Percentiles rank a stretch among this genome's conserved stretches.
Conservation (phyloP, 2,329 filamentous ascomycete species). For the Epichloe festucae region DNA sequence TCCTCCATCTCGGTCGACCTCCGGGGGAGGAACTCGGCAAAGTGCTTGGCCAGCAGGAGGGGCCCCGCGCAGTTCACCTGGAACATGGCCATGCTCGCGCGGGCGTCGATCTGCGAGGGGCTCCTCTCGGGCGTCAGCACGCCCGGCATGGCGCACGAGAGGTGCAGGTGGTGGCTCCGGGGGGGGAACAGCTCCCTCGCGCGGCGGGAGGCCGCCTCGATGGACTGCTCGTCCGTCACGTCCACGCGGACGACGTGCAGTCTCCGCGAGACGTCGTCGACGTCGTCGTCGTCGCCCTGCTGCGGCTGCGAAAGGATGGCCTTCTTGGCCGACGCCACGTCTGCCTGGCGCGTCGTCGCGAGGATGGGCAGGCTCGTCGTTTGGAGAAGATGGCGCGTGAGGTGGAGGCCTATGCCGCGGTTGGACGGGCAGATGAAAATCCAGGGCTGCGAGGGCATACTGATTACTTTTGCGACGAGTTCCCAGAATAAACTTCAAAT, state of each 20-base stretch:
- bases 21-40: slow-evolving; percentile 53
- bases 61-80: slow-evolving; percentile 62
- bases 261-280: slow-evolving; percentile 13
- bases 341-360: slow-evolving; percentile 26
- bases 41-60: slow-evolving; percentile 65
- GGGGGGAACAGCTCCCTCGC: slow-evolving; percentile 39
- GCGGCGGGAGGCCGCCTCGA: slow-evolving; percentile 39
- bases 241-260: slow-evolving; percentile 29
- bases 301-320: slow-evolving; percentile 16
- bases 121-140: slow-evolving; percentile 62
- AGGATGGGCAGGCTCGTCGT: slow-evolving; percentile 36
- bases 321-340: slow-evolving; percentile 22
- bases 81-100: slow-evolving; percentile 53
- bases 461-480: not conserved
- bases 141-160: slow-evolving; percentile 58
- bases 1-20: slow-evolving; percentile 26
- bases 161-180: slow-evolving; percentile 45
- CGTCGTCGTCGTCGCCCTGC: not conserved
- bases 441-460: slow-evolving; percentile 36
- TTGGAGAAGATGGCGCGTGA: slow-evolving; percentile 35
- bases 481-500: too few species aligned
- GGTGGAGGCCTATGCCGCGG: slow-evolving; percentile 34
- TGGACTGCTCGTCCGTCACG: slow-evolving; percentile 47
- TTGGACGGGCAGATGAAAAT: slow-evolving; percentile 34
- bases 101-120: slow-evolving; percentile 46